Conservation (phyloP, 1,284 basidiomycete species). For the Thecaphora thlaspeos region DNA sequence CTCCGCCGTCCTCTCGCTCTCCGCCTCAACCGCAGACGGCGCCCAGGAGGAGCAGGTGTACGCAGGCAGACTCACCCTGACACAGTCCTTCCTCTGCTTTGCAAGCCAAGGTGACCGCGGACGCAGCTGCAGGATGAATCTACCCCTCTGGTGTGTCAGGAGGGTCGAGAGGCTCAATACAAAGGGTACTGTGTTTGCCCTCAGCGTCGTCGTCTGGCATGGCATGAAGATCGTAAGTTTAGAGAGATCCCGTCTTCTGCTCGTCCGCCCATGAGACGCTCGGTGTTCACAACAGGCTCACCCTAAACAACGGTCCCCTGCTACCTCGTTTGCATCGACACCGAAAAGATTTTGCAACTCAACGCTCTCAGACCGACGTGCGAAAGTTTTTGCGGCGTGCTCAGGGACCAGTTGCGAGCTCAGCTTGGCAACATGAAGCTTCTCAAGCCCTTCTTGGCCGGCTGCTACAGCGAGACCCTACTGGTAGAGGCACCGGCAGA, state of each 20-base stretch:
- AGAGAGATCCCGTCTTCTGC: not conserved
- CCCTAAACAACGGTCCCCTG: too few relatives aligned
- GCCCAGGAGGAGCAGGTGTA: constrained; percentile 53
- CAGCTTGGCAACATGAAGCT: constrained; percentile 76
- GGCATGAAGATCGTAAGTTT: constrained; percentile 74
- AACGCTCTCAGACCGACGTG: constrained; percentile 94
- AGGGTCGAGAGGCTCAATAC: constrained; percentile 84
- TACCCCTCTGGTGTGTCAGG: constrained; percentile 88
- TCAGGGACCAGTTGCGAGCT: constrained; percentile 84
- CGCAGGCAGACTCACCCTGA: constrained; percentile 77
- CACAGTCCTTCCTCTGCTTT: constrained; percentile 88
- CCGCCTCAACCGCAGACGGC: constrained; percentile 32
- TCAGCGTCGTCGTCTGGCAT: constrained; percentile 92
- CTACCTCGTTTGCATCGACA: too few relatives aligned
- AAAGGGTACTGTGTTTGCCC: constrained; percentile 71
- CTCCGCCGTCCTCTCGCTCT: constrained; percentile 51
- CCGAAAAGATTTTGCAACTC: constrained; percentile 94
- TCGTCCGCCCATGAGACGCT: too few relatives aligned
- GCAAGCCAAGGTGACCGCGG: constrained; percentile 80
- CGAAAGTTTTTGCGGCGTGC: constrained; percentile 84
- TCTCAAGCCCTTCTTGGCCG: constrained; percentile 85
- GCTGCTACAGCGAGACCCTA: constrained; percentile 91
- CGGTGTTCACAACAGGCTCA: too few relatives aligned
- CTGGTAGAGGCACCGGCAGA: constrained; percentile 62
- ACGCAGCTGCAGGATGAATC: constrained; percentile 79